Evolutionary conservation across 345 rosid species (phyloP), one percentile per base, ranked within the genome.

Genomic region (Arabidopsis suecica): DNA sequence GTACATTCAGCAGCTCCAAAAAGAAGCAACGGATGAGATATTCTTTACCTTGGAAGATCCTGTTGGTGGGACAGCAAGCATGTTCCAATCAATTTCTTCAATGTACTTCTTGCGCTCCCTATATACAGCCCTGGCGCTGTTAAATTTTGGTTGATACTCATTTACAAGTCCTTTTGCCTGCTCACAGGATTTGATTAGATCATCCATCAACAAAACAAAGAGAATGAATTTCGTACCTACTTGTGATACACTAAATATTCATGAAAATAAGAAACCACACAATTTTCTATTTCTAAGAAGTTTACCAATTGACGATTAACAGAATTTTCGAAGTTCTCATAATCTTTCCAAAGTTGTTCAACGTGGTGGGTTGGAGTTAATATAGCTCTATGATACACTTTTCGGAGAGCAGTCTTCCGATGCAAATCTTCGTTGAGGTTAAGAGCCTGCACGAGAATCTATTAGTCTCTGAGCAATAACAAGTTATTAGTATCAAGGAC

Each of bases 341-440:
- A 94, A 41, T 91, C 98, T 81, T 80, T 91, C 98, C 98, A 94
- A 30, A 94, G 91, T 80, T 94, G 98, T 61, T 94, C 98, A 74
- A 91, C 84, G 36, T 90, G 93, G 84, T 90, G 93, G 73, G 84
- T 91, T 0, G 97, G 98, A 66, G 93, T 91, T 74, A 94, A 71
- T 76, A 91, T 87, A 61, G 98, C 97, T 71, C 76, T 91, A 68
- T 94, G 98, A 82, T 91, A 94, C 49, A 79, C 85, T 85, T 91
- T 95, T 36, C 97, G 84, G 41, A 91, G 74, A 30, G 89, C 84
- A 73, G 82, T 87, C 96, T 89, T 94, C 76, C 90, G 78, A 42
- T 88, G 97, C 16, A 88, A 84, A 78, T 94, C 98, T 75, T 94
- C 97, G 51, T 88, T 88, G 20, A 86, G 74, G 78, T 73, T 87